phyloP scores from a whole-genome alignment of 257 asterid species.

The Solanum tarapatanum region DNA sequence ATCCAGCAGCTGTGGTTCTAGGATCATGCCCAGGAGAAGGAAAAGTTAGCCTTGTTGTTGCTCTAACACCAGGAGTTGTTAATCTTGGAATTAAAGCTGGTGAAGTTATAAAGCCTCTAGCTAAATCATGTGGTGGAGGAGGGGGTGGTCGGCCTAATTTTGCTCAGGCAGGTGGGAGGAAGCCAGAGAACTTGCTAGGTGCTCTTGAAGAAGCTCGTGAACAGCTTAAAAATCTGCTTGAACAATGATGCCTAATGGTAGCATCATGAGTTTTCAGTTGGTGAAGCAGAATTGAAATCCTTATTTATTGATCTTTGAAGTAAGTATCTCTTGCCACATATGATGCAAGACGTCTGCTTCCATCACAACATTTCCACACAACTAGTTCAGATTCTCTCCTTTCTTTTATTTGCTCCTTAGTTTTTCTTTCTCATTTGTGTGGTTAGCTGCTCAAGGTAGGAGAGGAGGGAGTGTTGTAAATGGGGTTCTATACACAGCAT shows the following conservation, averaged over 20 bases:
- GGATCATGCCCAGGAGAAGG: slow-evolving; percentile 82
- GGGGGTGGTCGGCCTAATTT: slow-evolving; percentile 92
- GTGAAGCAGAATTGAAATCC: background rate
- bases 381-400: background rate
- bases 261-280: background rate
- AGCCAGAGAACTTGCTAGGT: slow-evolving; percentile 58
- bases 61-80: slow-evolving; percentile 70
- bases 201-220: slow-evolving; percentile 74
- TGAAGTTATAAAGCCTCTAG: slow-evolving; percentile 73
- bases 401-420: background rate
- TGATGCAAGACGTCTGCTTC: background rate
- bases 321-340: background rate
- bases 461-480: background rate
- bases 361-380: background rate
- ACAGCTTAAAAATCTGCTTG: slow-evolving; percentile 34
- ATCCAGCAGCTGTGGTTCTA: slow-evolving; percentile 81
- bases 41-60: slow-evolving; percentile 68
- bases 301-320: background rate
- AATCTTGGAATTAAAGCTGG: slow-evolving; percentile 78
- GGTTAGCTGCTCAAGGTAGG: background rate
- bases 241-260: background rate
- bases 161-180: slow-evolving; percentile 95
- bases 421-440: background rate
- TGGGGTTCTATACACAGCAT: background rate
- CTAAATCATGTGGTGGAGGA: slow-evolving; percentile 80